A percentile compares a stretch with the other conserved stretches of the same genome.
These are phyloP conservation scores for Zangia roseola DNA, from an alignment of 768 basidiomycete genomes.

Conservation along the genomic window DNA sequence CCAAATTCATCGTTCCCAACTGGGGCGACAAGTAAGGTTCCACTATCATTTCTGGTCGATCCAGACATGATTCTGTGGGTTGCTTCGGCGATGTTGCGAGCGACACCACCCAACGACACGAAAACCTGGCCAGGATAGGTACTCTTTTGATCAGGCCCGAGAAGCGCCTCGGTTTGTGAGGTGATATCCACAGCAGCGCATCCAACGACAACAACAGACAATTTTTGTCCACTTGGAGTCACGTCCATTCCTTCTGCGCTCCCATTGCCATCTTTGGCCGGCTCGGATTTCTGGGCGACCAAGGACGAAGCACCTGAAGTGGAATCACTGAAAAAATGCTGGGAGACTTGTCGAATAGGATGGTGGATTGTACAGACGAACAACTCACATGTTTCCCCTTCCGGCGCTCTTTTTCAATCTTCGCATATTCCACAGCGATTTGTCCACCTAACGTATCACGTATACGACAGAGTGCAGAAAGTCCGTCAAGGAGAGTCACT, in stretches of 20 bases:
- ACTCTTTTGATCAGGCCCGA: slow-evolving; percentile 48
- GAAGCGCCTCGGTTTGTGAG: slow-evolving; percentile 42
- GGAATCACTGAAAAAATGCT: slow-evolving; percentile 13
- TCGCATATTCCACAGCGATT: slow-evolving; percentile 76
- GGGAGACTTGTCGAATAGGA: slow-evolving; percentile 1
- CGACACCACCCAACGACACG: slow-evolving; percentile 84
- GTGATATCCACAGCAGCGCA: slow-evolving; percentile 90
- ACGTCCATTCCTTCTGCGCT: neutral
- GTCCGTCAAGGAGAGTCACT: slow-evolving; percentile 18
- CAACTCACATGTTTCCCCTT: slow-evolving; percentile 18
- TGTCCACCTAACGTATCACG: slow-evolving; percentile 54
- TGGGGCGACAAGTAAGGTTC: slow-evolving; percentile 68
- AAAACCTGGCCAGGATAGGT: slow-evolving; percentile 79
- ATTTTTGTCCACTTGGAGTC: slow-evolving; percentile 20
- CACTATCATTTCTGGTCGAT: slow-evolving; percentile 24
- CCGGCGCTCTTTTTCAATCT: slow-evolving; percentile 35
- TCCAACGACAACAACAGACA: slow-evolving; percentile 72
- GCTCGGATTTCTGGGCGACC: neutral
- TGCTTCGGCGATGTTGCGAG: slow-evolving; percentile 93
- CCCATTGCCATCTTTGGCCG: neutral
- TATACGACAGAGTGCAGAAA: neutral
- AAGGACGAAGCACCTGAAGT: neutral
- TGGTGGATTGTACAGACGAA: neutral
- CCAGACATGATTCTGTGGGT: slow-evolving; percentile 60
- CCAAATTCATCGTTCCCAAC: slow-evolving; percentile 81